phyloP scores from a whole-genome alignment of 2,329 filamentous ascomycete genomes.

The Penicillium sp. region DNA sequence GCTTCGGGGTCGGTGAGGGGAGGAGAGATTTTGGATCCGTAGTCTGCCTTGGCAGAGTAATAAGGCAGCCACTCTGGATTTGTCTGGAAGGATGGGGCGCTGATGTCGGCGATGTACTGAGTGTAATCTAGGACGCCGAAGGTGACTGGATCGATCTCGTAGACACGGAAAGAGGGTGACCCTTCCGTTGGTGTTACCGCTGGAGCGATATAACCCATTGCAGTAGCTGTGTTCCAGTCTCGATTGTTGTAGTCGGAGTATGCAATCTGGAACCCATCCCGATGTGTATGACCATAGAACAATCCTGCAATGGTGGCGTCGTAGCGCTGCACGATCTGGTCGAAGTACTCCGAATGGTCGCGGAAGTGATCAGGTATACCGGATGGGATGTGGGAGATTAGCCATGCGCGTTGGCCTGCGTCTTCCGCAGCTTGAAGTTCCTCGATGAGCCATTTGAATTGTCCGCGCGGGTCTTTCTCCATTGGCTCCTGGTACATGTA shows the following conservation, averaged over 20 bases:
- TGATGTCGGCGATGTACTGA: constrained; percentile 56
- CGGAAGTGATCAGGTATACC: constrained; percentile 53
- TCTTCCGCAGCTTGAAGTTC: constrained; percentile 56
- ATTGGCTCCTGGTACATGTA: constrained; percentile 54
- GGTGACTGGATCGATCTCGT: constrained; percentile 57
- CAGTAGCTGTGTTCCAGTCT: constrained; percentile 45
- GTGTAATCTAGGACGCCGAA: constrained; percentile 55
- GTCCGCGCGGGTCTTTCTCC: constrained; percentile 51
- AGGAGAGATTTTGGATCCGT: constrained; percentile 48
- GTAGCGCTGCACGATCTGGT: constrained; percentile 56
- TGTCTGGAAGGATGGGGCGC: constrained; percentile 43
- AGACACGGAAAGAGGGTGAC: constrained; percentile 58
- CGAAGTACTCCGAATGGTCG: constrained; percentile 53
- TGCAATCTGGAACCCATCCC: constrained; percentile 56
- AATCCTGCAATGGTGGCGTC: constrained; percentile 54
- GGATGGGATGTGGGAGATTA: constrained; percentile 58
- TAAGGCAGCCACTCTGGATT: constrained; percentile 55
- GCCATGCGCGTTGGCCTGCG: constrained; percentile 53
- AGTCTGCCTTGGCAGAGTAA: constrained; percentile 57
- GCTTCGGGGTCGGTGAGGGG: constrained; percentile 38
- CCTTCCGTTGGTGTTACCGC: constrained; percentile 56
- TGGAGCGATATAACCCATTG: constrained; percentile 55
- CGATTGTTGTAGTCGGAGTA: constrained; percentile 51
- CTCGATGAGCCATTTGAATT: constrained; percentile 54
- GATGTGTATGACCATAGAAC: constrained; percentile 59